A percentile compares a stretch with the other conserved stretches of the same genome.
Evolutionary conservation across 345 rosid genomes (phyloP).

Genomic region (Citropsis articulata): DNA sequence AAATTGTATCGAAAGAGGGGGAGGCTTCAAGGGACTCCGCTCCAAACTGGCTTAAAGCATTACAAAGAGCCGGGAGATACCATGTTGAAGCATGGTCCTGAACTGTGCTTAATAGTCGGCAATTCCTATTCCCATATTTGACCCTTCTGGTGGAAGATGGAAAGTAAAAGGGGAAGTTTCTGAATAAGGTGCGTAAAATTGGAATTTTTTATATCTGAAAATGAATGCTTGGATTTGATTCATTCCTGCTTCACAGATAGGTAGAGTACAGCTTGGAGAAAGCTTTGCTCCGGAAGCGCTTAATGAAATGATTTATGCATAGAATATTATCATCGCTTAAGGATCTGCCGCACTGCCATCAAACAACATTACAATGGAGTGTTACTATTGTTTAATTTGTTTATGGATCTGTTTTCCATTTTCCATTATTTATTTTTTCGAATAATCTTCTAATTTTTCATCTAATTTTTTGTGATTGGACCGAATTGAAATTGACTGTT

Average conservation of each 20-base stretch:
- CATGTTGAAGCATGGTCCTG: conserved; percentile 97
- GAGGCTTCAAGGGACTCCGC: conserved; percentile 61
- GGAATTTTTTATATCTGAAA: too few relatives aligned
- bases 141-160: neutral
- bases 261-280: too few relatives aligned
- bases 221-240: too few relatives aligned
- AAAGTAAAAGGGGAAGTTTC: neutral
- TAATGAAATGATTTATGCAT: too few relatives aligned
- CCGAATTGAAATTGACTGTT: neutral
- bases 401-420: neutral
- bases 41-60: conserved; percentile 50
- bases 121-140: neutral
- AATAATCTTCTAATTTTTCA: neutral
- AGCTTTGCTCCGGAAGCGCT: too few relatives aligned
- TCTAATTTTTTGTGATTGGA: neutral
- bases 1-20: conserved; percentile 57
- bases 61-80: conserved; percentile 79
- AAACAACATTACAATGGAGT: too few relatives aligned
- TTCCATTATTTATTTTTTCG: neutral
- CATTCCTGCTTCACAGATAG: too few relatives aligned
- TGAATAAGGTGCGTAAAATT: neutral
- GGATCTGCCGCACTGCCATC: neutral
- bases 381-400: neutral
- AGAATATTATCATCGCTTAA: neutral
- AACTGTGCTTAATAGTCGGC: conserved; percentile 4